Evolutionary conservation across 2,329 filamentous ascomycete species (phyloP), one percentile per base, ranked within the genome.

Genomic region (Monosporascus ibericus): DNA sequence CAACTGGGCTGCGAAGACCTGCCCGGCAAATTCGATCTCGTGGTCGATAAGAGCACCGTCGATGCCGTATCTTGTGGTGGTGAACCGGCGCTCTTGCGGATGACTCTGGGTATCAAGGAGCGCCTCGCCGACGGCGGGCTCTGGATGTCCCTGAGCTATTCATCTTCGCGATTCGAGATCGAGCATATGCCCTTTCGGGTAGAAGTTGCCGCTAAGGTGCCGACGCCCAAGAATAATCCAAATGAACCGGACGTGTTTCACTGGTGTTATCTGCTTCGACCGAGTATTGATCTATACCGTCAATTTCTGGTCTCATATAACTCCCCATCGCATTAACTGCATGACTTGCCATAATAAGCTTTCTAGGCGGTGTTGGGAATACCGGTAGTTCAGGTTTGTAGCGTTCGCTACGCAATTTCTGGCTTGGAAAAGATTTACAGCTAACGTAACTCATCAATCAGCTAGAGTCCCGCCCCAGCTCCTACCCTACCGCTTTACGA

Each of bases 61-160:
- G 77, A 79, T 44, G 75, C 76, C 2, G 64, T 79, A 5, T 70
- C 75, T 0, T 79, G 76, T 44, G 75, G 68, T 15, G 76, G 72
- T 6, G 65, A 66, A 3, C 65, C 62, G 6, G 60, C 67, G 2
- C 47, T 78, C 2, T 55, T 65, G 25, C 56, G 62, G 1, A 77
- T 79, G 74, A 67, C 66, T 5, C 40, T 59, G 9, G 60, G 68
- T 1, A 67, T 79, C 11, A 61, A 60, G 18, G 52, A 54, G 11
- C 68, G 62, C 49, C 62, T 79, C 15, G 62, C 62, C 1, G 62
- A 67, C 0, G 65, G 57, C 5, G 74, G 72, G 1, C 53, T 72
- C 15, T 79, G 76, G 76, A 62, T 79, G 11, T 77, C 74, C 3
- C 58, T 79, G 46, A 79, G 74, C 55, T 78, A 73, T 58, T 79